Base-by-base conservation (phyloP, 2,329 filamentous ascomycete genomes). In the Aphanoascus verrucosus region DNA sequence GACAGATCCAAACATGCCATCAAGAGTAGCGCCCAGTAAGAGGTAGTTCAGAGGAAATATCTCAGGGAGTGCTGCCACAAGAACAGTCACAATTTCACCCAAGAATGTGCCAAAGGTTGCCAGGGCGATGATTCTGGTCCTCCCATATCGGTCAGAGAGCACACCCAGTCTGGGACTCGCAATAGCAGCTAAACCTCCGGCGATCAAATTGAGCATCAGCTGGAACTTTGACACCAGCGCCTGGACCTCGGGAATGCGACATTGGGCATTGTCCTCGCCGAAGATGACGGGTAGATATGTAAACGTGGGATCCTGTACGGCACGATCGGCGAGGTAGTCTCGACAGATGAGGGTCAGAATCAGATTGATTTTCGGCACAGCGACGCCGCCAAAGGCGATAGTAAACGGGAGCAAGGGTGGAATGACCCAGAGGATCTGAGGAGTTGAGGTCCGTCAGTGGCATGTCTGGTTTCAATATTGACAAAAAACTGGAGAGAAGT, bases 1-100 rank as follows among this genome's bases (percentile, higher is more conserved):
- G 66, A 96, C 95, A 0, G 90, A 95, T 6, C 93, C 93, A 8
- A 83, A 83, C 4, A 95, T 64, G 3, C 93, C 93, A 64, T 98
- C 93, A 44, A 90, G 75, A 8, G 86, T 74, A 35, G 83, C 80
- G 8, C 88, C 88, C 1, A 91, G 67, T 5, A 97, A 72, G 19
- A 98, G 73, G 79, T 87, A 86, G 53, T 85, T 83, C 62, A 94
- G 87, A 57, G 84, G 78, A 49, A 95, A 72, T 0, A 70, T 71
- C 9, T 89, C 81, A 0, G 89, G 85, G 60, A 81, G 89, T 57
- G 78, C 84, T 20, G 84, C 89, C 1, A 88, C 83, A 3, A 93
- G 65, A 54, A 95, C 86, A 5, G 85, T 88, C 56, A 94, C 76
- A 40, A 85, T 67, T 67, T 97, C 93, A 48, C 77, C 81, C 1